Conservation (phyloP, 768 basidiomycete genomes). For the Hirschioporus abietinus region DNA sequence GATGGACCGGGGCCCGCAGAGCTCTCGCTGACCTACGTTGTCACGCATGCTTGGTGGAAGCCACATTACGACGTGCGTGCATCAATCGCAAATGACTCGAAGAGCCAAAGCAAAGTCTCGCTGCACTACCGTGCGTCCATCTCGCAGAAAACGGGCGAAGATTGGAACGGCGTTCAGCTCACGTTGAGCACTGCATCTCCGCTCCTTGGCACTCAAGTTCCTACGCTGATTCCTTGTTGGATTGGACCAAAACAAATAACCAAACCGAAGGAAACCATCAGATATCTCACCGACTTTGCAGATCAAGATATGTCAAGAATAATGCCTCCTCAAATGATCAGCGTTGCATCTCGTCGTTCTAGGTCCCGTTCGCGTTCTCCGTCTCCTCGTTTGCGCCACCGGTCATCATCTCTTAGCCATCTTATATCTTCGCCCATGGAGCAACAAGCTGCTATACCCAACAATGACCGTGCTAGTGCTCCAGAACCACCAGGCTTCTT, state of each 20-base stretch:
- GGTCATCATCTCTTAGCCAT: no score
- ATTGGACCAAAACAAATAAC: conserved; percentile 1
- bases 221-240: background rate
- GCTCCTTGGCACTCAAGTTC: conserved; percentile 7
- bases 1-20: conserved; percentile 32
- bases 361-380: no score
- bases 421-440: background rate
- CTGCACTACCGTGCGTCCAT: conserved; percentile 54
- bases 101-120: conserved; percentile 37
- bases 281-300: background rate
- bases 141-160: conserved; percentile 53
- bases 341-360: background rate
- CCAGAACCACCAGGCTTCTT: conserved; percentile 4
- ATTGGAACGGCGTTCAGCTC: conserved; percentile 47
- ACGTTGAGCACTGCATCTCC: conserved; percentile 45
- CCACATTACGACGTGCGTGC: conserved; percentile 59
- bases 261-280: no score
- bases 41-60: conserved; percentile 44
- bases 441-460: background rate
- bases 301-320: background rate
- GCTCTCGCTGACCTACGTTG: conserved; percentile 53
- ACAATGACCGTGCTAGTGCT: background rate
- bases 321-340: background rate
- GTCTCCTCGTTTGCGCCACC: no score
- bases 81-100: conserved; percentile 34